Evolutionary conservation across 169 alveolate genomes (phyloP), one percentile per base, ranked within the genome.

Genomic region (Eimeria tenella): DNA sequence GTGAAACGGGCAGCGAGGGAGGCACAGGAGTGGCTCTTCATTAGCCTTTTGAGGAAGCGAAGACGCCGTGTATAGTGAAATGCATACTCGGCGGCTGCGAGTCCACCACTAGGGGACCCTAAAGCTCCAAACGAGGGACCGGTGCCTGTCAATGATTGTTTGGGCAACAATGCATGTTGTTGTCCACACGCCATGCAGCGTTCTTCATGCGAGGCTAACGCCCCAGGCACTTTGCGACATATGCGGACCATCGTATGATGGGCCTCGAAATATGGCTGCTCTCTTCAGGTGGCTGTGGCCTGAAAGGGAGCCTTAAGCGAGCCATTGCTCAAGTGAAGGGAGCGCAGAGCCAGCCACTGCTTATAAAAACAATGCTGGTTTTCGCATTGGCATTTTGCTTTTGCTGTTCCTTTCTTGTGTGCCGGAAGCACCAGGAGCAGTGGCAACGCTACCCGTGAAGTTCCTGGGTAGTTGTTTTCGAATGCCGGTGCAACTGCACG

Each of bases 131-230:
- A 52, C 60, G 89, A 81, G 89, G 89, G 89, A 81, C 74, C 89
- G 89, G 73, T 81, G 89, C 89, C 52, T 81, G 89, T 81, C 89
- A 81, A 81, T 81, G 89, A 81, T 55, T 56, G 58, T 53, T 21
- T 81, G 70, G 89, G 89, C 89, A 56, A 25, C 86, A 31, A 17
- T 63, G 21, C 53, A 75, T 60, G 86, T 52, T 53, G 74, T 55
- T 56, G 71, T 62, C 19, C 74, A 10, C 73, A 81, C 31, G 74
- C 73, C 74, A 71, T 81, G 89, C 89, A 81, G 74, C 23, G 89
- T 56, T 53, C 89, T 17, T 31, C 89, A 11, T 58, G 68, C 11
- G 68, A 58, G 68, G 68, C 68, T 58, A 17, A 10, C 19, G 68
- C 68, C 68, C 11, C 68, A 58, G 68, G 68, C 68, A 58, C 68